Conservation (phyloP, 176 grass and related monocot genomes). For the Rhynchospora pubera region DNA sequence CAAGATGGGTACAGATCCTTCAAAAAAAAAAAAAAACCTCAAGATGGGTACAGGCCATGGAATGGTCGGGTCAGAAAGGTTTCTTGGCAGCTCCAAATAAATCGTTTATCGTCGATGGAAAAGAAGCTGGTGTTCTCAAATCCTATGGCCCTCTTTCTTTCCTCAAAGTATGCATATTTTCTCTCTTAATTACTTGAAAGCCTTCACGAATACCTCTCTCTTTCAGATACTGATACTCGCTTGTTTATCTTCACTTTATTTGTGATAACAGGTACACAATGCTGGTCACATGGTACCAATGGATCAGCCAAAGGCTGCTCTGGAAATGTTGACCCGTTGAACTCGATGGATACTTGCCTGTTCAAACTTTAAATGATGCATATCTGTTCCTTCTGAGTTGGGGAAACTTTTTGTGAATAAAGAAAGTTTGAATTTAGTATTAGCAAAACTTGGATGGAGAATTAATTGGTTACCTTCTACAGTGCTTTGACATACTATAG, state of each 20-base stretch:
- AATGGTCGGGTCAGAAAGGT: slow-evolving; percentile 84
- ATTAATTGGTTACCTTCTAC: not conserved
- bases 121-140: slow-evolving; percentile 63
- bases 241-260: not conserved
- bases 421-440: not conserved
- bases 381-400: not conserved
- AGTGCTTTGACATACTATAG: not conserved
- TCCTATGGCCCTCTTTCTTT: slow-evolving; percentile 74
- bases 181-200: not conserved
- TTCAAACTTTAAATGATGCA: slow-evolving; percentile 20
- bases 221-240: not conserved
- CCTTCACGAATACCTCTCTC: not conserved
- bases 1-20: too few species aligned
- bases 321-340: slow-evolving; percentile 81
- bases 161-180: slow-evolving; percentile 55
- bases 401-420: not conserved
- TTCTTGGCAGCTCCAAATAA: slow-evolving; percentile 41
- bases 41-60: slow-evolving; percentile 90
- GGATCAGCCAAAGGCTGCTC: slow-evolving; percentile 78
- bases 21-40: too few species aligned
- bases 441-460: not conserved
- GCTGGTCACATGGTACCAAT: slow-evolving; percentile 96
- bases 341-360: slow-evolving; percentile 54
- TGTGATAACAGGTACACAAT: slow-evolving; percentile 60
- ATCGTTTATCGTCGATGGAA: slow-evolving; percentile 48